phyloP scores from a whole-genome alignment of 176 grass and related monocot species.

The Cenchrus fungigraminus region DNA sequence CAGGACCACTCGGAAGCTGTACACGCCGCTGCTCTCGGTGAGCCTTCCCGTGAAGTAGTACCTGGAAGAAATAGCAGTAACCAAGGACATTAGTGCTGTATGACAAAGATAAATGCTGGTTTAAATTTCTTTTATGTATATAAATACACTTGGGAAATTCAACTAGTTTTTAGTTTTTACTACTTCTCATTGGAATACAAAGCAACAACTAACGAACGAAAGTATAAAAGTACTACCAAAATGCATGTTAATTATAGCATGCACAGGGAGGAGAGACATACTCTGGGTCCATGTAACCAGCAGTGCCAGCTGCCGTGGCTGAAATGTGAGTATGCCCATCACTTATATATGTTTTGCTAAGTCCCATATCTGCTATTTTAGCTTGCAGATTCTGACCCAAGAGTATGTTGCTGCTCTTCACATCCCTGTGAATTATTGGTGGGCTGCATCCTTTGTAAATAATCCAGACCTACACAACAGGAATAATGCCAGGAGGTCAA shows the following conservation, averaged over 20 bases:
- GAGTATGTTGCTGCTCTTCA: conserved; percentile 51
- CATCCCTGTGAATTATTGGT: conserved; percentile 53
- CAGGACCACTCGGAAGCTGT: conserved; percentile 45
- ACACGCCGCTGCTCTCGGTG: conserved; percentile 43
- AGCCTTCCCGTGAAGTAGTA: conserved; percentile 24
- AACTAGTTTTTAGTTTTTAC: too few relatives aligned
- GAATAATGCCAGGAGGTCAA: background rate
- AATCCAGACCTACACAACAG: conserved; percentile 40
- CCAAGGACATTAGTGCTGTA: background rate
- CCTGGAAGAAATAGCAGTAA: background rate
- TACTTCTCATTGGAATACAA: too few relatives aligned
- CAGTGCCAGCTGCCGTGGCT: conserved; percentile 21
- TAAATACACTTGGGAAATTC: too few relatives aligned
- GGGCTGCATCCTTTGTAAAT: conserved; percentile 46
- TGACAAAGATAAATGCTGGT: too few relatives aligned
- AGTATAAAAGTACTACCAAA: too few relatives aligned
- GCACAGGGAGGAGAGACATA: conserved; percentile 8
- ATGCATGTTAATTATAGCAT: too few relatives aligned
- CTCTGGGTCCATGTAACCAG: conserved; percentile 31
- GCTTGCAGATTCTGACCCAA: conserved; percentile 32
- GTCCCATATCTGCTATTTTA: conserved; percentile 47
- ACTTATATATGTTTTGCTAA: conserved; percentile 13
- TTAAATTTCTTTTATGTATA: too few relatives aligned
- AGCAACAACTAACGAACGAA: too few relatives aligned
- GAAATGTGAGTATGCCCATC: conserved; percentile 16